These are phyloP conservation scores for Penicillium frequentans DNA, from an alignment of 2,329 filamentous ascomycete genomes.

Conservation along the genomic window DNA sequence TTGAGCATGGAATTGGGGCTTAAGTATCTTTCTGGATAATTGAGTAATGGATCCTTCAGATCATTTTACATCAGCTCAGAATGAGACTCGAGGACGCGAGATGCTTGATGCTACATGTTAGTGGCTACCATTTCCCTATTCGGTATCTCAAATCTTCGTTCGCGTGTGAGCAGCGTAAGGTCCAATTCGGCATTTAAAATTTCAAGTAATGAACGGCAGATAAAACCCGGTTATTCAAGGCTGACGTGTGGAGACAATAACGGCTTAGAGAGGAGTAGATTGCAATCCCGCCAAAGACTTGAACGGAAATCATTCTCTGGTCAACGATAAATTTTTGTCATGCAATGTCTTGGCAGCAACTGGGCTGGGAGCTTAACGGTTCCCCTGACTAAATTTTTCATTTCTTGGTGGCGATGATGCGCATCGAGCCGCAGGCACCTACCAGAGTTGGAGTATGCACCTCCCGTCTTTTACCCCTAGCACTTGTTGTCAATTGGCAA, in stretches of 20 bases:
- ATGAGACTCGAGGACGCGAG: too few species aligned
- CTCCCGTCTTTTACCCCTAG: background rate
- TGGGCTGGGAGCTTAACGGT: background rate
- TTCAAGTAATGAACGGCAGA: background rate
- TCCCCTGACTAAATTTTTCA: constrained; percentile 8
- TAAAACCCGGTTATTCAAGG: background rate
- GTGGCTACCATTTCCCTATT: background rate
- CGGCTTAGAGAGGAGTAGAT: background rate
- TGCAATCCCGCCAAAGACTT: background rate
- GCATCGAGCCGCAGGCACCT: constrained; percentile 7
- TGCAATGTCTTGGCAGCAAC: background rate
- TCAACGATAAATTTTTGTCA: background rate
- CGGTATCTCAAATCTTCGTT: background rate
- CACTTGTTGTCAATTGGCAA: too few species aligned
- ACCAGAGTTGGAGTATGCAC: background rate
- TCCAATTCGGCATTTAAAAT: background rate
- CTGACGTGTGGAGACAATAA: background rate
- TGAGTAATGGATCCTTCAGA: too few species aligned
- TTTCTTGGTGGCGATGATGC: constrained; percentile 3
- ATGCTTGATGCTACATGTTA: background rate
- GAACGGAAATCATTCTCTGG: background rate
- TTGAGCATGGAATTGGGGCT: too few species aligned
- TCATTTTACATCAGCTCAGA: too few species aligned
- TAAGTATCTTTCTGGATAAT: background rate
- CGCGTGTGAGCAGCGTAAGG: background rate